phyloP scores from a whole-genome alignment of 1,284 basidiomycete genomes.

The Phellinidium pouzarii region DNA sequence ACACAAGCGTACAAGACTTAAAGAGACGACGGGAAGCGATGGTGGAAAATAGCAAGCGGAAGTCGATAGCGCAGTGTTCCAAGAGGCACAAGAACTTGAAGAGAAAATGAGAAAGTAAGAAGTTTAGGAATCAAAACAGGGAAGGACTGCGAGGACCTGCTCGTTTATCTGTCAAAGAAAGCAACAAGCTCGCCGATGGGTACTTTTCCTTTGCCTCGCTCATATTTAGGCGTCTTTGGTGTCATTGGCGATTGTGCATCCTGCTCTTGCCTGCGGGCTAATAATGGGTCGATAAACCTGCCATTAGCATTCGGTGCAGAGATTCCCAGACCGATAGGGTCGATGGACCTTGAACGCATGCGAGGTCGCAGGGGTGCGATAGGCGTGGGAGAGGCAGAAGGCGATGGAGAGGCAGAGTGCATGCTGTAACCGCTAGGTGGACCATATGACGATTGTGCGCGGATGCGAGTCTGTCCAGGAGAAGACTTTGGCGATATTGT shows the following conservation, averaged over 20 bases:
- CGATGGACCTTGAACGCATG: conserved; percentile 48
- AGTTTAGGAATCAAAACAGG: background rate
- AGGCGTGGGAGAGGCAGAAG: conserved; percentile 29
- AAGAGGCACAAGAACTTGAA: no score
- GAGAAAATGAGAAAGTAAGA: background rate
- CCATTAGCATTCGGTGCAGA: conserved; percentile 22
- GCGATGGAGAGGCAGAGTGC: conserved; percentile 20
- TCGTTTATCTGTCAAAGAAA: conserved; percentile 63
- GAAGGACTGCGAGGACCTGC: background rate
- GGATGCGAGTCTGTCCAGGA: conserved; percentile 28
- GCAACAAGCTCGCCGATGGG: conserved; percentile 72
- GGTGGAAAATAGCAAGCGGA: background rate
- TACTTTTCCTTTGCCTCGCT: conserved; percentile 50
- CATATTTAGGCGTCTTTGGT: conserved; percentile 28
- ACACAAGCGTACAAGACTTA: background rate
- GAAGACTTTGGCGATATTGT: conserved; percentile 11
- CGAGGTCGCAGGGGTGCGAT: conserved; percentile 38
- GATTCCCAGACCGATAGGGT: conserved; percentile 33
- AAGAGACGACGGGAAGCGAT: background rate
- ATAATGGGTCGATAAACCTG: conserved; percentile 68
- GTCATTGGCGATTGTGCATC: conserved; percentile 37
- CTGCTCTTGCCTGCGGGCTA: conserved; percentile 56
- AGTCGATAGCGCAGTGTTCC: background rate
- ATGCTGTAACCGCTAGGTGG: conserved; percentile 19
- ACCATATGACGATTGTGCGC: conserved; percentile 49